Conservation (phyloP, 164 flowering plant genomes). For the Magnolia changhungtana region DNA sequence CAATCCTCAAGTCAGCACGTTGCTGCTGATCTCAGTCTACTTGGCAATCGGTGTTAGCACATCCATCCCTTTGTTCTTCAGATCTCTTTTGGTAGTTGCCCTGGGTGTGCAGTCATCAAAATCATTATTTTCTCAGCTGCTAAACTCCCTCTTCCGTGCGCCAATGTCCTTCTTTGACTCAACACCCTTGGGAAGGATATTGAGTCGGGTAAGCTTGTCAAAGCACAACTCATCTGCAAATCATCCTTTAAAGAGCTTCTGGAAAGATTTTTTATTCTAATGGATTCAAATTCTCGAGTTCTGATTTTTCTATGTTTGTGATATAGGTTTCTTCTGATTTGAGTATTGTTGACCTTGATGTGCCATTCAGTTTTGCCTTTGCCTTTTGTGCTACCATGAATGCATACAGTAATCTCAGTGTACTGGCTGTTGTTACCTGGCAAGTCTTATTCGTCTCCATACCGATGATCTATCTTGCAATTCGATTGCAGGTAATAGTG, state of each 20-base stretch:
- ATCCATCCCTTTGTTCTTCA: constrained; percentile 23
- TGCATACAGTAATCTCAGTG: constrained; percentile 37
- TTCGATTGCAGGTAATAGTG: constrained; percentile 56
- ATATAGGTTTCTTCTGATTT: constrained; percentile 68
- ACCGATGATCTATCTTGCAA: constrained; percentile 48
- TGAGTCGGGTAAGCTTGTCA: constrained; percentile 41
- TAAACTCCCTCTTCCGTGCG: constrained; percentile 48
- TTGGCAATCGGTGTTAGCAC: constrained; percentile 36
- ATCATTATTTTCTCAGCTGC: constrained; percentile 38
- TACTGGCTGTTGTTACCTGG: constrained; percentile 65
- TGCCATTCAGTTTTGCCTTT: constrained; percentile 40
- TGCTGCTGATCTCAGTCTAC: constrained; percentile 44
- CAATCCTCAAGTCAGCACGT: constrained; percentile 33
- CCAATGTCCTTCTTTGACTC: constrained; percentile 57
- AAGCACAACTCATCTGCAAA: background rate
- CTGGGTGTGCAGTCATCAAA: constrained; percentile 41
- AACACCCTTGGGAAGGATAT: constrained; percentile 49
- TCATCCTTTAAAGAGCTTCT: background rate
- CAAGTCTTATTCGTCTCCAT: constrained; percentile 58
- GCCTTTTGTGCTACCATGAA: constrained; percentile 41
- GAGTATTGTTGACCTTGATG: constrained; percentile 61
- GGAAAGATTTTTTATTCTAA: background rate
- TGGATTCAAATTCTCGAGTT: no score
- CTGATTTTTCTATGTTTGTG: background rate
- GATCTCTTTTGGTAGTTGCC: constrained; percentile 31